Conservation (phyloP, 2,329 filamentous ascomycete genomes). For the Aspergillus piperis region DNA sequence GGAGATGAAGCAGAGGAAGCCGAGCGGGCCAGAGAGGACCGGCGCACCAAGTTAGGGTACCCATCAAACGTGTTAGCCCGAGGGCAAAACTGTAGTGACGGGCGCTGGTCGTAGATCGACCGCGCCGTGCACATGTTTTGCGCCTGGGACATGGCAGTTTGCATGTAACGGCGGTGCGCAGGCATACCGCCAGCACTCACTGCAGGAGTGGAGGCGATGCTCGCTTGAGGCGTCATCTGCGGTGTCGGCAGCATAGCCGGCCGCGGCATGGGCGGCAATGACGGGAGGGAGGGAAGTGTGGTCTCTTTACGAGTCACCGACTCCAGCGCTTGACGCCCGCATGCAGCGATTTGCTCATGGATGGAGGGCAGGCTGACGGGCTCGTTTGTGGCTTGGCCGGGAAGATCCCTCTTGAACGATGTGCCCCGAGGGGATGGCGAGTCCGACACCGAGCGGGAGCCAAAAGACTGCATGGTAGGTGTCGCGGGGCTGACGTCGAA, state of each 20-base stretch:
- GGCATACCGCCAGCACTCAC: conserved; percentile 55
- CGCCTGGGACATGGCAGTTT: conserved; percentile 59
- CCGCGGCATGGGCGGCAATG: conserved; percentile 55
- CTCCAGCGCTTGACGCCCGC: conserved; percentile 50
- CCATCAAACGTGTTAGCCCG: conserved; percentile 48
- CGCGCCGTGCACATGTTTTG: conserved; percentile 58
- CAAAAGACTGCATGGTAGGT: conserved; percentile 30
- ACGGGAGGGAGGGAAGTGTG: conserved; percentile 51
- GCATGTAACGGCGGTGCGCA: conserved; percentile 59
- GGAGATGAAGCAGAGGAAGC: conserved; percentile 58
- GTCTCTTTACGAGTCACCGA: conserved; percentile 48
- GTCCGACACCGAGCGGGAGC: conserved; percentile 27
- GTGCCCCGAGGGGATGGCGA: conserved; percentile 33
- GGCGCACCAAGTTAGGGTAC: conserved; percentile 52
- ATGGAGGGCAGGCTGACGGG: conserved; percentile 24
- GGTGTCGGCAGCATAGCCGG: conserved; percentile 63
- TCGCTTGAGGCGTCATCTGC: conserved; percentile 60
- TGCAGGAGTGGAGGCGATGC: conserved; percentile 60
- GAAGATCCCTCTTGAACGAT: conserved; percentile 12
- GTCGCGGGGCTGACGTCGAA: conserved; percentile 42
- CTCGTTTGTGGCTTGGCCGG: conserved; percentile 23
- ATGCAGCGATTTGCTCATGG: conserved; percentile 35
- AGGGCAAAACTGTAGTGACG: conserved; percentile 37
- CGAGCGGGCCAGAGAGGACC: conserved; percentile 52
- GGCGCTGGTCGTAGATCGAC: conserved; percentile 56